A percentile compares a stretch with the other conserved stretches of the same genome.
These are phyloP conservation scores for Aspergillus novoparasiticus DNA, from an alignment of 2,329 filamentous ascomycete species.

Conservation along the genomic window DNA sequence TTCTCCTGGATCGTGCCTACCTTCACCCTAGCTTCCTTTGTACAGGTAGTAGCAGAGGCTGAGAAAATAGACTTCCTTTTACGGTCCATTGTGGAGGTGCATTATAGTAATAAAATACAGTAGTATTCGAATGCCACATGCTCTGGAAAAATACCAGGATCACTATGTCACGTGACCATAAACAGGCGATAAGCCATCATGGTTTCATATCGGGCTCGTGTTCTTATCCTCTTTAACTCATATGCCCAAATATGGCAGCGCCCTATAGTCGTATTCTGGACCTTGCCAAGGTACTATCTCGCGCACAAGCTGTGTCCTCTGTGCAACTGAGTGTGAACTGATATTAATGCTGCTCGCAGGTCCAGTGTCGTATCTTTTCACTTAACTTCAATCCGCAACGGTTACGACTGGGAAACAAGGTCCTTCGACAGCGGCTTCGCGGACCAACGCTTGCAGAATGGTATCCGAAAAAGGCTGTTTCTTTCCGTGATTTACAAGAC, in stretches of 20 bases:
- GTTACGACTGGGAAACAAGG: constrained; percentile 83
- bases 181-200: background rate
- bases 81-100: constrained; percentile 26
- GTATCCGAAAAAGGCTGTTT: constrained; percentile 77
- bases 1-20: background rate
- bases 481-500: constrained; percentile 72
- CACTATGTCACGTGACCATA: background rate
- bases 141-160: too few relatives aligned
- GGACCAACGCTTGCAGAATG: constrained; percentile 84
- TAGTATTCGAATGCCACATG: background rate
- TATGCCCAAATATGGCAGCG: constrained; percentile 49
- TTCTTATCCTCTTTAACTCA: background rate
- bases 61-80: constrained; percentile 28
- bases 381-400: constrained; percentile 86
- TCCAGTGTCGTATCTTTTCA: constrained; percentile 89
- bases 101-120: background rate
- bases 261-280: constrained; percentile 60
- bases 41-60: background rate
- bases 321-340: background rate
- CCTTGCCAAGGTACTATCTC: constrained; percentile 70
- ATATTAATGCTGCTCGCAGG: constrained; percentile 53
- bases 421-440: constrained; percentile 82
- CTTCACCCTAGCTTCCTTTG: constrained; percentile 26
- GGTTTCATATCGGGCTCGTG: background rate
- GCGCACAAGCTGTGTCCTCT: background rate